Percentiles rank a stretch among this genome's conserved stretches.
Conservation (phyloP, 2,329 filamentous ascomycete genomes). For the Colletotrichum navitas region DNA sequence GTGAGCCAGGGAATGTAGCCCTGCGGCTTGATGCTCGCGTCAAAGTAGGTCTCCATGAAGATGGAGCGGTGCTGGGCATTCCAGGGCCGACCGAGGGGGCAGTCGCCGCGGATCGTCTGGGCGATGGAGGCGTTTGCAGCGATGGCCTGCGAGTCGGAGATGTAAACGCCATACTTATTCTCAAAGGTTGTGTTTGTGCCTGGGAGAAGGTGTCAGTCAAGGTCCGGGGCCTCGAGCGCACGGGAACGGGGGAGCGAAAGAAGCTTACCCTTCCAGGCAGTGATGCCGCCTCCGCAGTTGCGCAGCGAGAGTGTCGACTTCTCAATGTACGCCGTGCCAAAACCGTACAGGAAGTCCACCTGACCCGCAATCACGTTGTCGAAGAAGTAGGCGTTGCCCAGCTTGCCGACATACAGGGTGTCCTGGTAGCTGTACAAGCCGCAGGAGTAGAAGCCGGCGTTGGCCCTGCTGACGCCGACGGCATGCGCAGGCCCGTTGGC, state of each 20-base stretch:
- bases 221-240: neutral
- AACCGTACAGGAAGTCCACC: constrained; percentile 78
- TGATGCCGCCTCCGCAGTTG: constrained; percentile 74
- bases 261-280: constrained; percentile 72
- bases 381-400: constrained; percentile 74
- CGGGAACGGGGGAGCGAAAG: neutral
- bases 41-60: constrained; percentile 67
- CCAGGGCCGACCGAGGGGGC: constrained; percentile 73
- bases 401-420: constrained; percentile 58
- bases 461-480: constrained; percentile 71
- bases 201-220: constrained; percentile 16
- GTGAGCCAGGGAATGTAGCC: constrained; percentile 68
- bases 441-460: constrained; percentile 75
- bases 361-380: constrained; percentile 71
- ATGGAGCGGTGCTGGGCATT: constrained; percentile 69
- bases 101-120: constrained; percentile 55
- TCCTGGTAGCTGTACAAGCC: constrained; percentile 78
- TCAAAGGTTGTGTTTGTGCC: constrained; percentile 71
- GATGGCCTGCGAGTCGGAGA: constrained; percentile 65
- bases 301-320: constrained; percentile 67
- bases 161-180: constrained; percentile 77
- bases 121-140: constrained; percentile 66
- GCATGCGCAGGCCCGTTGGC: constrained; percentile 70
- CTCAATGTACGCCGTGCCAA: constrained; percentile 73
- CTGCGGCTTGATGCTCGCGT: constrained; percentile 63